Conservation (phyloP, 2,329 filamentous ascomycete species). For the Sporothrix inflata region DNA sequence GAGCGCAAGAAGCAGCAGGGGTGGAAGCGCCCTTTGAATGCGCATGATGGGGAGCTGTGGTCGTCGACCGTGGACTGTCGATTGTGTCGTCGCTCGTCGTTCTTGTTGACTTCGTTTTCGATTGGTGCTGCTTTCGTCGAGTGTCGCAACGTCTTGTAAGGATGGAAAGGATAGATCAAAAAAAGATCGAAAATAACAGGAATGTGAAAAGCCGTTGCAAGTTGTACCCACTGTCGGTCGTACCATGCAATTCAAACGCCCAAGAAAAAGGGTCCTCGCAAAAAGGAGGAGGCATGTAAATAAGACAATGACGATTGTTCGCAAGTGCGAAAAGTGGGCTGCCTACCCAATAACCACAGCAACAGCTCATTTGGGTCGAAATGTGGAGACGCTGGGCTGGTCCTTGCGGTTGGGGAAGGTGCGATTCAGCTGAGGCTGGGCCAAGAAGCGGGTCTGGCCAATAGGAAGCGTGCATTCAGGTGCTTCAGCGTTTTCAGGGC, state of each 20-base stretch:
- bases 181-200: background rate
- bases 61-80: background rate
- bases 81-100: background rate
- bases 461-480: background rate
- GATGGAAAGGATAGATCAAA: background rate
- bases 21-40: conserved; percentile 34
- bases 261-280: background rate
- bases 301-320: conserved; percentile 24
- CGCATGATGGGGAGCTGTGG: conserved; percentile 21
- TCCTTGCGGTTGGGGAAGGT: background rate
- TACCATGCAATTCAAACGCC: background rate
- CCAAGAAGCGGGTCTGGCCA: background rate
- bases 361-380: conserved; percentile 17
- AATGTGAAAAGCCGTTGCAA: conserved; percentile 18
- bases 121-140: background rate
- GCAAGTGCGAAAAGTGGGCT: conserved; percentile 14
- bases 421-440: background rate
- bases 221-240: conserved; percentile 3
- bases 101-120: background rate
- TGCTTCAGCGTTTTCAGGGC: background rate
- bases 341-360: conserved; percentile 21
- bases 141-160: background rate
- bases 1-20: conserved; percentile 52
- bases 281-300: conserved; percentile 7
- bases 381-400: background rate